Evolutionary conservation across 345 rosid species (phyloP).

Genomic region (Populus alba): DNA sequence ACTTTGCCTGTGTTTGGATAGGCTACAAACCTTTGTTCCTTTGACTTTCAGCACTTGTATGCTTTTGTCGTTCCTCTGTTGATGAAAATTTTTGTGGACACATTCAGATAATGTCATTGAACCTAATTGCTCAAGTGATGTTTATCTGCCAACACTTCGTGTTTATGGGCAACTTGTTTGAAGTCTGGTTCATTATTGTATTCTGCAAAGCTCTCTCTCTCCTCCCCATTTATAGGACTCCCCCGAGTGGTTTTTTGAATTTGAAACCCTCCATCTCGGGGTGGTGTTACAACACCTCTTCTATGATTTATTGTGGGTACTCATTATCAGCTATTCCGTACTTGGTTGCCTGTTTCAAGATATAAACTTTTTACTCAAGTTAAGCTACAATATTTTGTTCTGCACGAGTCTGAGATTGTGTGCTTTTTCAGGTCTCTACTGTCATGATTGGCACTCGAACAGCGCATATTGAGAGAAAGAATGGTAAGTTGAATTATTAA

Average conservation of each 20-base stretch:
- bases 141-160: background rate
- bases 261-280: background rate
- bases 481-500: conserved; percentile 41
- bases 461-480: conserved; percentile 73
- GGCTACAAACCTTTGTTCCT: background rate
- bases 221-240: background rate
- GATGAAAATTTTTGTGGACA: background rate
- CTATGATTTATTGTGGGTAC: background rate
- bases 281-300: background rate
- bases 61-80: background rate
- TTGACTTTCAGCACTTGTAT: background rate
- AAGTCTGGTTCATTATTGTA: background rate
- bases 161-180: background rate
- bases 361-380: background rate
- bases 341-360: background rate
- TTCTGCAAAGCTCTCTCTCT: background rate
- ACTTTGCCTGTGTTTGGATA: background rate
- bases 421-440: conserved; percentile 40
- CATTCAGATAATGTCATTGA: background rate
- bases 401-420: background rate
- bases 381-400: background rate
- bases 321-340: background rate
- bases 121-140: background rate
- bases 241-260: background rate
- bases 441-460: conserved; percentile 53